Base-by-base conservation (phyloP, 192 early-diverging fungal species). In the Coemansia sp. region DNA sequence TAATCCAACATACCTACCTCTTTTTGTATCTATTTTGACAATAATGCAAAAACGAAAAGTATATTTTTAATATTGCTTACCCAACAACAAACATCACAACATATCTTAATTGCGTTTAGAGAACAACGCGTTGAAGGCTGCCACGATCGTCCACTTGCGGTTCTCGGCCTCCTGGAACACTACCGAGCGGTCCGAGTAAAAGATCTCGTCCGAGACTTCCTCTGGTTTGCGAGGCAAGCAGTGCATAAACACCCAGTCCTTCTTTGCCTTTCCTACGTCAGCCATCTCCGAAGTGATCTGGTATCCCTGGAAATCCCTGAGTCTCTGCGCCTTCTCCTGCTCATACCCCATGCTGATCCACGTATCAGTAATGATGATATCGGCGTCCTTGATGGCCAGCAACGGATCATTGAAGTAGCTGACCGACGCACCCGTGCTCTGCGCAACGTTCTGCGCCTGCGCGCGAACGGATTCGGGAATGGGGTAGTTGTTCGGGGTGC, bases 261-360 rank as follows among this genome's bases (percentile, higher is more conserved):
- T 67, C 34, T 93, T 90, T 8, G 96, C 93, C 13, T 87, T 85
- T 48, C 93, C 93, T 23, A 80, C 48, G 30, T 84, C 74, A 15
- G 90, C 92, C 86, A 99, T 77, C n/a, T 92, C 85, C 58, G 86
- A 87, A 0, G 96, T 95, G 43, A 99, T 83, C 81, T 94, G 87
- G 84, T 88, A 99, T 0, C 95, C 95, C 7, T 69, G 74, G 71
- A 99, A 99, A 35, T 91, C 92, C 34, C 81, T 61, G 51, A 97
- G 64, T 26, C 93, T 83, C 73, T 91, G 81, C 4, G 83, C 87
- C 86, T 95, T 95, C 75, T 99, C 96, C 7, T 72, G 72, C 81
- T 98, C 96, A 75, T 96, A 92, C 18, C 97, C 97, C 97, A 99
- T 99, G 61, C 92, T 94, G 37, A 99, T 87, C 97, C 97, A 99